A percentile compares a stretch with the other conserved stretches of the same genome.
phyloP scores from a whole-genome alignment of 129 eudicot species.

The Escallonia herrerae region DNA sequence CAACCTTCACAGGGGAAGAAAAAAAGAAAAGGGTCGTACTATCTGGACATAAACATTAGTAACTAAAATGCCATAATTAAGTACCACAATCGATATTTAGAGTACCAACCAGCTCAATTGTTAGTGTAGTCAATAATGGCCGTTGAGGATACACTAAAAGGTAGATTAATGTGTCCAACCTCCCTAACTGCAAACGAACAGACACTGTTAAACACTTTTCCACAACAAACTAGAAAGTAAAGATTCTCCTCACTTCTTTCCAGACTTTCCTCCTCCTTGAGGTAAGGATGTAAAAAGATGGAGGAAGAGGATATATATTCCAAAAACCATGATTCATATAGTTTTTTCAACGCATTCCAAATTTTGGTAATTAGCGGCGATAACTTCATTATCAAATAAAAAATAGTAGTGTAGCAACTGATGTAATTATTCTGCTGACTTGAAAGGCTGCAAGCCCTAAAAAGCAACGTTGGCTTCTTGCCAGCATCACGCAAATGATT shows the following conservation, averaged over 20 bases:
- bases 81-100: not conserved
- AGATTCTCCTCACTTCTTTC: too few relatives aligned
- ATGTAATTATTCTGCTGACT: too few relatives aligned
- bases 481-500: too few relatives aligned
- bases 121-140: slow-evolving; percentile 81
- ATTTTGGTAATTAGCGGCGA: too few relatives aligned
- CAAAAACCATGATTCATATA: not conserved
- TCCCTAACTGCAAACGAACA: slow-evolving; percentile 38
- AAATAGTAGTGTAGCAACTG: too few relatives aligned
- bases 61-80: not conserved
- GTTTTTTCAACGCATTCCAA: not conserved
- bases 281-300: not conserved
- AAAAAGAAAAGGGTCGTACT: not conserved
- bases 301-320: slow-evolving; percentile 2
- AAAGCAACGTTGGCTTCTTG: too few relatives aligned
- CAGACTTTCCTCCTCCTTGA: too few relatives aligned
- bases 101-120: slow-evolving; percentile 87
- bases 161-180: slow-evolving; percentile 88
- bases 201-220: not conserved
- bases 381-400: too few relatives aligned
- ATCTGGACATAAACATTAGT: not conserved
- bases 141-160: slow-evolving; percentile 94
- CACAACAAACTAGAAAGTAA: not conserved
- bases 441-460: too few relatives aligned
- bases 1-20: slow-evolving; percentile 36